Conservation (phyloP, 805 yeast species). For the Ogataea pignaliae region DNA sequence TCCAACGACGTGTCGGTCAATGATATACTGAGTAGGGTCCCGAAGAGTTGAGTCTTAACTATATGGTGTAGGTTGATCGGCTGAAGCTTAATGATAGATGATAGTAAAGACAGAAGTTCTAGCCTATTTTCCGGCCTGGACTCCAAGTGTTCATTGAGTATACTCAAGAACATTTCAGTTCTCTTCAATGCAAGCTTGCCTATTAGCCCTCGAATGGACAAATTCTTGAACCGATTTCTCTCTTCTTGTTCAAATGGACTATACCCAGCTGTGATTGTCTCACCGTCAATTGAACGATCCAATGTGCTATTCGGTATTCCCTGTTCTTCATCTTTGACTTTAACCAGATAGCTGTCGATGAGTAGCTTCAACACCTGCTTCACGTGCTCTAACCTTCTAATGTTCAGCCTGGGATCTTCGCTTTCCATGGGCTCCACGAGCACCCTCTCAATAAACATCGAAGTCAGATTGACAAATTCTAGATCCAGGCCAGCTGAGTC, state of each 20-base stretch:
- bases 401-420: slow-evolving; percentile 6
- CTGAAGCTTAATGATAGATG: slow-evolving; percentile 18
- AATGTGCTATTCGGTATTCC: slow-evolving; percentile 22
- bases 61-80: slow-evolving; percentile 26
- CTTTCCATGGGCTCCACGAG: slow-evolving; percentile 1
- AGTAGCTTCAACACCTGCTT: slow-evolving; percentile 14
- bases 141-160: slow-evolving; percentile 34
- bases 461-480: slow-evolving; percentile 19
- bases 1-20: slow-evolving; percentile 36
- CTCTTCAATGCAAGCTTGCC: slow-evolving; percentile 38
- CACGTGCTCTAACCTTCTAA: slow-evolving; percentile 9
- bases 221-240: slow-evolving; percentile 42
- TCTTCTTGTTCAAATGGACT: slow-evolving; percentile 36
- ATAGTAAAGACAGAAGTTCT: slow-evolving; percentile 34
- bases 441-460: slow-evolving; percentile 6
- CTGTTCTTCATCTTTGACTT: slow-evolving; percentile 12
- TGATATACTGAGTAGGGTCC: slow-evolving; percentile 36
- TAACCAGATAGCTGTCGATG: slow-evolving; percentile 21
- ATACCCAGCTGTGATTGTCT: too few relatives aligned
- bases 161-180: slow-evolving; percentile 33
- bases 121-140: slow-evolving; percentile 31
- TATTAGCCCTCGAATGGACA: slow-evolving; percentile 39
- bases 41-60: slow-evolving; percentile 33
- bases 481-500: slow-evolving; percentile 54
- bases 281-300: not conserved